Base-by-base conservation (phyloP, 352 stramenopile genomes). In the Plasmopara halstedii region DNA sequence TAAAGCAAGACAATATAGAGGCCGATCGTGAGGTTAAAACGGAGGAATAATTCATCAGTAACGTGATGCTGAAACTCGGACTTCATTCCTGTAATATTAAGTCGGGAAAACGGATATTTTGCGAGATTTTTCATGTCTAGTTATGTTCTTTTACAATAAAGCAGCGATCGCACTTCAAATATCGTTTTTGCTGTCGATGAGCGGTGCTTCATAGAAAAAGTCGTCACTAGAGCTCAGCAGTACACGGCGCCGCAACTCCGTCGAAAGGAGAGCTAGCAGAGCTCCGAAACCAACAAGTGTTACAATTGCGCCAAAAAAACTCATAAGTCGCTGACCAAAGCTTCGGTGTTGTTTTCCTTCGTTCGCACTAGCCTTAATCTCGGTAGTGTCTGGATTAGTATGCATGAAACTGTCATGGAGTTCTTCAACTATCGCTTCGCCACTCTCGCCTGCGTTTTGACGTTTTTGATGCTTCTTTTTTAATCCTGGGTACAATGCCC, bases 351-450 rank as follows among this genome's bases (percentile, higher is more conserved):
- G 20, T 6, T 19, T 34, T 5, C 17, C 17, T 4, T 38, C 41
- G 7, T 32, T 50, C 23, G 43, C 15, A 13, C 31, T 37, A 11
- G 42, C 37, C 7, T 46, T 50, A 15, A 27, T 57, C 19, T 59
- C 33, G 8, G 54, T 45, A 13, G 64, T 29, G 40, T 88, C 73
- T 5, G 74, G 54, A 4, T 65, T 34, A 1, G 72, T 78, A 58
- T 91, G 79, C 43, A 91, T 27, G 10, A 67, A 78, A 26, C 59
- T 83, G 21, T 83, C 76, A 46, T 81, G 67, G 35, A 88, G 58
- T 17, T 56, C 46, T 46, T 61, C 48, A 2, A 26, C 52, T 25
- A 58, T 38, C 15, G 42, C 48, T 40, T 57, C 40, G 3, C 37
- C 56, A 7, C 46, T 79, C 11, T 57, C 38, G 42, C 70, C 71